A percentile compares a stretch with the other conserved stretches of the same genome.
These are phyloP conservation scores for Colletotrichum costaricense DNA, from an alignment of 2,329 filamentous ascomycete species.

Conservation along the genomic window DNA sequence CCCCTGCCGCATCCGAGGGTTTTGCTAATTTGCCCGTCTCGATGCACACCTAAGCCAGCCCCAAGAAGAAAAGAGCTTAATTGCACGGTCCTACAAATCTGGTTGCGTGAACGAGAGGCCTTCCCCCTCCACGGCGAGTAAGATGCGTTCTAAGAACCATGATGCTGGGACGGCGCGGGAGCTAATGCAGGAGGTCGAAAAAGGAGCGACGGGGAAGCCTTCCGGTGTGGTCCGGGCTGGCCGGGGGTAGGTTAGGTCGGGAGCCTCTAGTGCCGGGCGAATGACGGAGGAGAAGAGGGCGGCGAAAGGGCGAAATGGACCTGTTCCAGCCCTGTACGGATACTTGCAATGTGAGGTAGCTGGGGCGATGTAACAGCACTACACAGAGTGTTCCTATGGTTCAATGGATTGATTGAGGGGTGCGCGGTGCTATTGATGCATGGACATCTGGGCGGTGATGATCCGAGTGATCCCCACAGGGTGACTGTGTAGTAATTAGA, in stretches of 20 bases:
- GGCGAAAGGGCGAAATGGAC: neutral
- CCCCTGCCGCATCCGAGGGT: neutral
- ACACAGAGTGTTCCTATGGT: neutral
- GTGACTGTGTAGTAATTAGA: neutral
- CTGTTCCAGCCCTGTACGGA: conserved; percentile 13
- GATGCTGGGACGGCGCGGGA: conserved; percentile 26
- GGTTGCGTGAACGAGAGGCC: neutral
- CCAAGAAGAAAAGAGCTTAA: neutral
- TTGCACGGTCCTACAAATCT: neutral
- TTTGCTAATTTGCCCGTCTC: neutral
- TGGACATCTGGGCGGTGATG: conserved; percentile 22
- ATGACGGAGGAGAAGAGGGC: neutral
- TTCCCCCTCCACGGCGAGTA: neutral
- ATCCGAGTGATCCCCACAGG: neutral
- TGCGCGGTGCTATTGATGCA: neutral
- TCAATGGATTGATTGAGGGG: neutral
- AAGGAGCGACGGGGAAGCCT: neutral
- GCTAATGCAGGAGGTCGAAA: conserved; percentile 30
- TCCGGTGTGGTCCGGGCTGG: neutral
- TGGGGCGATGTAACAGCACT: conserved; percentile 15
- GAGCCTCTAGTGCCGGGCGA: neutral
- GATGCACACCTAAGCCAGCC: neutral
- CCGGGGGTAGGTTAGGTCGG: neutral
- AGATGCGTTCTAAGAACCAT: conserved; percentile 2
- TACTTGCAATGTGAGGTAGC: conserved; percentile 8